Evolutionary conservation across 1,284 basidiomycete species (phyloP).

Genomic region (Cryptococcus floricola): DNA sequence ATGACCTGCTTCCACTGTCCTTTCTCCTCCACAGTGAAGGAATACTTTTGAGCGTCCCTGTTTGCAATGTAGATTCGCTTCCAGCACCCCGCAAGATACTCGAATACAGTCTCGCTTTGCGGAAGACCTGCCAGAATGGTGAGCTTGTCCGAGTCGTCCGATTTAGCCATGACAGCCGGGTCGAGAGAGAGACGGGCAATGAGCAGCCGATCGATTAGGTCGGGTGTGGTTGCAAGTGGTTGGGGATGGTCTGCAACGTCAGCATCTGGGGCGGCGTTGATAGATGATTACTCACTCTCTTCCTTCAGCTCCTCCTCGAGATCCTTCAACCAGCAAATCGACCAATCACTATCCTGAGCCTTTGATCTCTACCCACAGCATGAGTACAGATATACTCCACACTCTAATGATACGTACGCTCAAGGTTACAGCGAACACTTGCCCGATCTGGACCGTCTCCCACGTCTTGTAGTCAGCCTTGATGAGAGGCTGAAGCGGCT

Average conservation of each 20-base stretch:
- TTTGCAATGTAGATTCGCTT: conserved; percentile 66
- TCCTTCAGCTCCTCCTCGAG: conserved; percentile 66
- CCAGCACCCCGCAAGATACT: conserved; percentile 90
- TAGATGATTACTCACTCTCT: conserved; percentile 58
- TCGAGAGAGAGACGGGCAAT: conserved; percentile 84
- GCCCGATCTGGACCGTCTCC: conserved; percentile 67
- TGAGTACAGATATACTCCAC: conserved; percentile 3
- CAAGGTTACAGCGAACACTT: conserved; percentile 73
- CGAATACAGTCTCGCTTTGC: conserved; percentile 73
- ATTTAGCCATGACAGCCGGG: conserved; percentile 59
- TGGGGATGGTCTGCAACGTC: conserved; percentile 19
- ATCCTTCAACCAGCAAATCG: conserved; percentile 77
- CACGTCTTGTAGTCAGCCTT: conserved; percentile 59
- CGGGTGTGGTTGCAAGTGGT: conserved; percentile 39
- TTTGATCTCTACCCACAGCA: conserved; percentile 57
- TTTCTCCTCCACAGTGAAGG: conserved; percentile 60
- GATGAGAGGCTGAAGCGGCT: background rate
- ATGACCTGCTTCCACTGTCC: conserved; percentile 61
- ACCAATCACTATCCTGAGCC: conserved; percentile 66
- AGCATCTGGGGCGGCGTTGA: background rate
- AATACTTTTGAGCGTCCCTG: conserved; percentile 60
- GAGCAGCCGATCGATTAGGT: conserved; percentile 58
- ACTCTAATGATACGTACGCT: conserved; percentile 54
- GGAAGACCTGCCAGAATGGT: conserved; percentile 76
- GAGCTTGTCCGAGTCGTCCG: conserved; percentile 73